Base-by-base conservation (phyloP, 345 rosid species). In the Pseudoturritis turrita region DNA sequence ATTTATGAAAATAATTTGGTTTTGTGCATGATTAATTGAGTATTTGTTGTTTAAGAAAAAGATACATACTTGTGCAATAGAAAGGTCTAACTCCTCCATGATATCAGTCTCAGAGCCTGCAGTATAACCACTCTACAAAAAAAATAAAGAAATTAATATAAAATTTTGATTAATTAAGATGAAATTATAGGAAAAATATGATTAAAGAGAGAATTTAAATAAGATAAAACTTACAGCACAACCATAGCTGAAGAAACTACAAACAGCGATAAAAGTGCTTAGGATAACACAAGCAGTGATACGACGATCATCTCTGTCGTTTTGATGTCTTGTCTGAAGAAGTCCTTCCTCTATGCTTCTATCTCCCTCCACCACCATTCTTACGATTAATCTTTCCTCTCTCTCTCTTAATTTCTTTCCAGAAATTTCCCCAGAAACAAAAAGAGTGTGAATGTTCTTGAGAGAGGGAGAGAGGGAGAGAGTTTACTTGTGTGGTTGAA, bases 71-170 rank as follows among this genome's bases (percentile, higher is more conserved):
- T 36, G 69, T 52, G 84, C 82, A 6, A 82, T 57, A 12, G 92
- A 81, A 43, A 92, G 88, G 35, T 81, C 87, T 52, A 89, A 62
- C 25, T 88, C 89, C 41, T 81, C 61, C 68, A 55, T 77, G 54
- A 89, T 89, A 26, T 76, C 87, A 33, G 80, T 64, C 56, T 86
- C 84, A 1, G 87, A 82, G 0, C 90, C 86, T 28, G 88, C 83
- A 33, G 90, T 81, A 63, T 83, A 89, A 39, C 89, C 90, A 52
- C 40, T 7, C 91, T 87, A 71, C 41, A 46, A 39, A 37, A 61
- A 46, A 59, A 15, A 21, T 41, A 29, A 19, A 73, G 2, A 33
- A 29, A 29, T 5, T 1, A 25, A 25, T 25, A 4, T 25, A 25
- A 25, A 3, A 3, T 6, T 35, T 31, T 11, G 7, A 64, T 21